Evolutionary conservation across 371 early-diverging fungal genomes (phyloP), one percentile per base, ranked within the genome.

Genomic region (Cokeromyces recurvatus): DNA sequence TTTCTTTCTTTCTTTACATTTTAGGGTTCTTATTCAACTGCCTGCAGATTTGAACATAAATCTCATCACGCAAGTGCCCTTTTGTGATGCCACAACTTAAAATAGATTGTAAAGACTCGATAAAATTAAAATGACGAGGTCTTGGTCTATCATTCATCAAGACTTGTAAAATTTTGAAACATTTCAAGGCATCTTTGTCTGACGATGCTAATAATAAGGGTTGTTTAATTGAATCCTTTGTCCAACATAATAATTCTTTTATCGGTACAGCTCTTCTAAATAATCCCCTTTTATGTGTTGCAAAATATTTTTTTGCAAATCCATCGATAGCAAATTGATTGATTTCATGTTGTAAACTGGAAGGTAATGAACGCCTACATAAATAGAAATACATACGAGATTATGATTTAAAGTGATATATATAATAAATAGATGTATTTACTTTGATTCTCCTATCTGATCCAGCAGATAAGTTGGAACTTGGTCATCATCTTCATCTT

Each of bases 41-140:
- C 68, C 93, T 94, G 73, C 90, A 91, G 27, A 95, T 57, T 73
- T 95, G 96, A 16, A 92, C 92, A 60, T 89, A 94, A 43, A 95
- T 89, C 64, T 96, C 98, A 60, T 96, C 95, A 22, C 95, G 81
- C 59, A 97, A 71, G 25, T 79, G 82, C 31, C 85, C 90, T 36
- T 74, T 64, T 20, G 66, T 61, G 11, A 94, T 84, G 5, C 94
- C 96, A 40, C 68, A 58, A 41, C 83, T 84, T 24, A 91, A 64
- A 17, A 95, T 61, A 47, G 77, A 67, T 53, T 91, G 91, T 24
- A 89, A 84, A 40, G 86, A 87, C 35, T 74, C 75, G n/a, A 57
- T 58, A 9, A 52, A 57, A 49, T 64, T 51, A 6, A 55, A 52
- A 11, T 59, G 46, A 10, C 60, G 53, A 43, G 64, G 50, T 20